Evolutionary conservation across 176 grass and related monocot species (phyloP).

Genomic region (Calamus simplicifolius): DNA sequence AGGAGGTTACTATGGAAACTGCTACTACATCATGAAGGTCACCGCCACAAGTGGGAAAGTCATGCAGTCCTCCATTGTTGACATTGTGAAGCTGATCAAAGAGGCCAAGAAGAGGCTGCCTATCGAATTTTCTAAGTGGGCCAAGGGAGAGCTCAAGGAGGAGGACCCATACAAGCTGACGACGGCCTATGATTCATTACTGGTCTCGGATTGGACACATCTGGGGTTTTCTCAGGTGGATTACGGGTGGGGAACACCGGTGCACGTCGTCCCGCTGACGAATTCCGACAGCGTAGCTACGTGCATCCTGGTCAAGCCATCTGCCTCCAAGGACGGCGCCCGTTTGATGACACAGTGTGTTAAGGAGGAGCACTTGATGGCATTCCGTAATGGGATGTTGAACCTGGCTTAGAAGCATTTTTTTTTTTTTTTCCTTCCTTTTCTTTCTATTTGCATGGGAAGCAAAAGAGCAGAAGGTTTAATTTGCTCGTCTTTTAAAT

Average conservation of each 20-base stretch:
- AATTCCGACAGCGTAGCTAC: slow-evolving; percentile 93
- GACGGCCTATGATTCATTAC: slow-evolving; percentile 64
- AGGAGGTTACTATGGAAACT: slow-evolving; percentile 69
- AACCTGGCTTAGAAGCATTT: slow-evolving; percentile 16
- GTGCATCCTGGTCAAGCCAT: slow-evolving; percentile 72
- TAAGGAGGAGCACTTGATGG: slow-evolving; percentile 33
- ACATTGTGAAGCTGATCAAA: slow-evolving; percentile 56
- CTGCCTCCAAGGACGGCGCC: slow-evolving; percentile 65
- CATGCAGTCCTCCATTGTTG: slow-evolving; percentile 38
- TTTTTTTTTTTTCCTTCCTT: too few species aligned
- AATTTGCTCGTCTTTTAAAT: too few species aligned
- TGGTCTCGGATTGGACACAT: slow-evolving; percentile 89
- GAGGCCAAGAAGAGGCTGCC: slow-evolving; percentile 76
- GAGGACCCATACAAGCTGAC: slow-evolving; percentile 72
- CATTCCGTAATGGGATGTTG: slow-evolving; percentile 63
- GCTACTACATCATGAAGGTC: slow-evolving; percentile 94
- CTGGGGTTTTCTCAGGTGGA: slow-evolving; percentile 84
- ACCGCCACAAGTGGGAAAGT: slow-evolving; percentile 31
- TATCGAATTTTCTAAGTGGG: slow-evolving; percentile 53
- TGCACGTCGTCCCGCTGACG: slow-evolving; percentile 81
- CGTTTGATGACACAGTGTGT: slow-evolving; percentile 92
- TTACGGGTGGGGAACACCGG: slow-evolving; percentile 77
- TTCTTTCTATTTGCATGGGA: too few species aligned
- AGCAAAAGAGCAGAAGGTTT: too few species aligned
- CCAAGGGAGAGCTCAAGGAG: slow-evolving; percentile 18